Base-by-base conservation (phyloP, 2,329 filamentous ascomycete species). In the Raffaelea ambrosiae region DNA sequence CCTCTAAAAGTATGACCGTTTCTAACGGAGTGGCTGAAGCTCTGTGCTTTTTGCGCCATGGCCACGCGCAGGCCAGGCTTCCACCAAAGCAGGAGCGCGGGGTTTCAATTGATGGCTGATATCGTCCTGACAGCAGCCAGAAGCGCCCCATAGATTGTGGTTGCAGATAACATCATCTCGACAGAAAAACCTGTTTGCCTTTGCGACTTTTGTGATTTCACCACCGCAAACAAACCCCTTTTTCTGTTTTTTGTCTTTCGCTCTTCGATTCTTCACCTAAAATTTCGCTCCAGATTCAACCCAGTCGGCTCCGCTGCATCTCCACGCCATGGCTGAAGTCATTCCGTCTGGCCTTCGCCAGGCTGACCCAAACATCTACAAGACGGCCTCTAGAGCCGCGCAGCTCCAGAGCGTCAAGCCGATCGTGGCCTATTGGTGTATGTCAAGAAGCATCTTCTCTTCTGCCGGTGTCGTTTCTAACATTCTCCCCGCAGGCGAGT, bases 391-490 rank as follows among this genome's bases (percentile, higher is more conserved):
- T 47, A 82, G 91, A 59, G 91, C 88, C 31, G 77, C 80, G 33
- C 91, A 98, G 70, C 78, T 98, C 43, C 86, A 91, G 63, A 77
- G 77, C 50, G 79, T 83, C 60, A 93, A 91, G 66, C 93, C 93
- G 9, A 87, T 93, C 51, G 78, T 97, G 56, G 77, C 90, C 53
- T 98, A 97, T 66, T 97, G 91, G 89, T 93, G 91, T 95, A 76
- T 61, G 84, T 23, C 3, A 26, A 19, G n/a, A 9, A 11, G 14
- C 13, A 13, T 26, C 31, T n/a, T n/a, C 8, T 3, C 11, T 23
- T 4, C 14, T 3, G 21, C 9, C 16, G 8, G 3, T 16, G 3
- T 21, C 10, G 10, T 4, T 33, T 13, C 43, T 46, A 7, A 19
- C 35, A 3, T 22, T n/a, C 10, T 19, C 4, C 50, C 54, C 57